Evolutionary conservation across 2,329 filamentous ascomycete species (phyloP).

Genomic region (Amesomyces nigricolor): DNA sequence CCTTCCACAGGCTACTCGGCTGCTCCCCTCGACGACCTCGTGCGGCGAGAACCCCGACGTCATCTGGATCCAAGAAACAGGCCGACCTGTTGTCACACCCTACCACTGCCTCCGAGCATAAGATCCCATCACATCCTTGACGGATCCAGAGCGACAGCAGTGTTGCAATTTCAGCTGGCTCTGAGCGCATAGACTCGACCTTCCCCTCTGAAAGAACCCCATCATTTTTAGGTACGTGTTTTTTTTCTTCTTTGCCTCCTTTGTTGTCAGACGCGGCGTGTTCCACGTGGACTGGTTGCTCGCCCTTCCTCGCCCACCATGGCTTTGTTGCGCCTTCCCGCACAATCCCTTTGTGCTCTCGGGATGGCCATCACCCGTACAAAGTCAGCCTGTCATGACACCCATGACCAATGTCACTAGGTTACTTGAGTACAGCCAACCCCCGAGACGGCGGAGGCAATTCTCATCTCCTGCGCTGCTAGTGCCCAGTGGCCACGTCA

Average conservation of each 20-base stretch:
- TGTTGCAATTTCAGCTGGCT: conserved; percentile 28
- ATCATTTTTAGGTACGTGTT: conserved; percentile 10
- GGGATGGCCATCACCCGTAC: neutral
- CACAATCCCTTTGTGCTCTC: conserved; percentile 14
- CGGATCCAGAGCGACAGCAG: conserved; percentile 28
- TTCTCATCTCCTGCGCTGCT: neutral
- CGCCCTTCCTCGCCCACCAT: too few species aligned
- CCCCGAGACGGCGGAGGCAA: neutral
- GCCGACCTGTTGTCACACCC: conserved; percentile 9
- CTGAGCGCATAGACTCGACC: conserved; percentile 22
- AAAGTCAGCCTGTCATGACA: neutral
- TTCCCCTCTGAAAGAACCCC: conserved; percentile 10
- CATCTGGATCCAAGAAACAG: conserved; percentile 12
- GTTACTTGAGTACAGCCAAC: neutral
- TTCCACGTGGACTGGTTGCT: too few species aligned
- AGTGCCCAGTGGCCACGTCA: neutral
- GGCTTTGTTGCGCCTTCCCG: neutral
- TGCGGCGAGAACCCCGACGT: conserved; percentile 17
- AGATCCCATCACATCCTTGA: conserved; percentile 28
- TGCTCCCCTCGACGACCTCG: conserved; percentile 10
- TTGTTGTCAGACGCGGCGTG: neutral
- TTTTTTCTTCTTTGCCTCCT: neutral
- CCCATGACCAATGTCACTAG: conserved; percentile 2
- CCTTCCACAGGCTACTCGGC: conserved; percentile 17
- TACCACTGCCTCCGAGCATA: conserved; percentile 11